A percentile compares a stretch with the other conserved stretches of the same genome.
Conservation (phyloP, 2,329 filamentous ascomycete species). For the Alternaria incomplexa region DNA sequence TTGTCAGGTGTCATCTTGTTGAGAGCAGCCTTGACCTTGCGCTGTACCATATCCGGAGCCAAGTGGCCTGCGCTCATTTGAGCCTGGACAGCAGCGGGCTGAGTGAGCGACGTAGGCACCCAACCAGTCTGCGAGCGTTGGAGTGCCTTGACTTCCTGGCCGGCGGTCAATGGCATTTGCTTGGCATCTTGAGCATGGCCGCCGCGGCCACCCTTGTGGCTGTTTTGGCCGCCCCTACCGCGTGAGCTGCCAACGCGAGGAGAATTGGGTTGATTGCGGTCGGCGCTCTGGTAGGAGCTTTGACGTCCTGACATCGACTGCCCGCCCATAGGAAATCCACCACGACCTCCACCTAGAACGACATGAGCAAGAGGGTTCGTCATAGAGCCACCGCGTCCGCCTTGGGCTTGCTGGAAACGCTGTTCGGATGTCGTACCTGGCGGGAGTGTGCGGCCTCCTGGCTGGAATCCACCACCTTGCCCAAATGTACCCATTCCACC, state of each 20-base stretch:
- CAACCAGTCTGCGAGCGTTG: constrained; percentile 76
- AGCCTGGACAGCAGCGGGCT: constrained; percentile 33
- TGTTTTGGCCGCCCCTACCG: constrained; percentile 54
- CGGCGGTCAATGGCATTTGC: constrained; percentile 89
- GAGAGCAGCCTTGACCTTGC: constrained; percentile 96
- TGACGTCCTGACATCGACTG: constrained; percentile 67
- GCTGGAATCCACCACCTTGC: constrained; percentile 47
- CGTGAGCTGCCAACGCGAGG: constrained; percentile 71
- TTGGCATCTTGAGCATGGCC: constrained; percentile 74
- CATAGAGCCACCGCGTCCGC: constrained; percentile 38
- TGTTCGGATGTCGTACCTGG: constrained; percentile 78
- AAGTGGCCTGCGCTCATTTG: constrained; percentile 57
- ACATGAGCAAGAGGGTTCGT: constrained; percentile 66
- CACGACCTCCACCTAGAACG: constrained; percentile 58
- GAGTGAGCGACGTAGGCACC: constrained; percentile 73
- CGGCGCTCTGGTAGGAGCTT: constrained; percentile 59
- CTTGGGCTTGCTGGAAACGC: constrained; percentile 62
- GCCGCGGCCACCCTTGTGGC: constrained; percentile 40
- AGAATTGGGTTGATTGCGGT: constrained; percentile 65
- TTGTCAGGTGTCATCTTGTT: constrained; percentile 99
- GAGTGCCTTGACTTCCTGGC: constrained; percentile 81
- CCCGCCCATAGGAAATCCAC: constrained; percentile 62
- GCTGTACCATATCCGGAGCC: constrained; percentile 91
- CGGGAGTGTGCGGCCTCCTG: constrained; percentile 64
- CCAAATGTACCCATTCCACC: constrained; percentile 73